Conservation (phyloP, 345 rosid species). For the Arabidopsis arenosa region DNA sequence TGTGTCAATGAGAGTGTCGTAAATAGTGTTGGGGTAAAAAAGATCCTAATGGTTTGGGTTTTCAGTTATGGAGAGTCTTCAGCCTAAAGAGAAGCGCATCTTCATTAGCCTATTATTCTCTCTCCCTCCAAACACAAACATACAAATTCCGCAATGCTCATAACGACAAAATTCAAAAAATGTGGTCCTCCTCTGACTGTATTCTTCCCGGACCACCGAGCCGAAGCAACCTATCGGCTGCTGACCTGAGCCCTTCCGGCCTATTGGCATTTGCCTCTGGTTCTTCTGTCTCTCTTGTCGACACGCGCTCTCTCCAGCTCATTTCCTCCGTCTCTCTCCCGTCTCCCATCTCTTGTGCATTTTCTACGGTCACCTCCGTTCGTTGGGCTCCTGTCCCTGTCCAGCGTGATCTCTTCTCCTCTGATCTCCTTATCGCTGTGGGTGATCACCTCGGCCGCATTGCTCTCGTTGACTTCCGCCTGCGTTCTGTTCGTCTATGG, state of each 20-base stretch:
- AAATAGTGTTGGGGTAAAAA: not conserved
- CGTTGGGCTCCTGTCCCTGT: slow-evolving; percentile 73
- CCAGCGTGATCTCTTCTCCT: slow-evolving; percentile 65
- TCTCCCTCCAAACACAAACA: slow-evolving; percentile 18
- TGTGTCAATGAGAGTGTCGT: not conserved
- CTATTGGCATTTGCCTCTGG: slow-evolving; percentile 80
- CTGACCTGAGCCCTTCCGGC: slow-evolving; percentile 70
- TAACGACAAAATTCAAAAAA: slow-evolving; percentile 1
- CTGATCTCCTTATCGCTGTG: slow-evolving; percentile 71
- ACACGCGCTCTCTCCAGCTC: slow-evolving; percentile 77
- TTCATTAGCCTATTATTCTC: slow-evolving; percentile 5
- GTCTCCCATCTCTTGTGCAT: slow-evolving; percentile 51
- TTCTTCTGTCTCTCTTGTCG: slow-evolving; percentile 70
- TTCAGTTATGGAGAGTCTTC: slow-evolving; percentile 29
- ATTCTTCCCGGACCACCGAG: slow-evolving; percentile 87
- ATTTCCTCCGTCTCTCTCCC: slow-evolving; percentile 73
- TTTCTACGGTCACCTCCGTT: slow-evolving; percentile 68
- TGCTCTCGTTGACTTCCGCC: slow-evolving; percentile 69
- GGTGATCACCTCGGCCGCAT: slow-evolving; percentile 88
- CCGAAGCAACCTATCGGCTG: slow-evolving; percentile 78
- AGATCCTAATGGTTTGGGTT: slow-evolving; percentile 20
- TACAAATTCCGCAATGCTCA: slow-evolving; percentile 6
- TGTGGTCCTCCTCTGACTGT: slow-evolving; percentile 50
- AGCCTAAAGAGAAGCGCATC: slow-evolving; percentile 26
- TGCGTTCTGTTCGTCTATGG: slow-evolving; percentile 58